Conservation (phyloP, 805 yeast species). For the Candida mattraensis region DNA sequence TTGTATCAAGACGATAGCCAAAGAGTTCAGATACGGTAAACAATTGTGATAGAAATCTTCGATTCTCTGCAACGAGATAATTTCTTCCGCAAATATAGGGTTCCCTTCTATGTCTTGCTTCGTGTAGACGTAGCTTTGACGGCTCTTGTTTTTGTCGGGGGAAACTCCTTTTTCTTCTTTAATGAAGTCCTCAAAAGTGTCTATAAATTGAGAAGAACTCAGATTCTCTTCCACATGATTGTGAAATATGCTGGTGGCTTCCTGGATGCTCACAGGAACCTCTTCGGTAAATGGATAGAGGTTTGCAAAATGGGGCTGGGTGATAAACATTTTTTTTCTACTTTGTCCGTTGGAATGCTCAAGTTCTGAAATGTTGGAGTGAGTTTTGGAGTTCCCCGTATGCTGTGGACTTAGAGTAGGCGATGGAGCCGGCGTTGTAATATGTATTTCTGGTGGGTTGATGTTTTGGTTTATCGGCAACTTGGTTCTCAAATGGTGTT, state of each 20-base stretch:
- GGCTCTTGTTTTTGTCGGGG: conserved; percentile 2
- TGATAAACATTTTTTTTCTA: conserved; percentile 33
- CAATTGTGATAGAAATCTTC: conserved; percentile 57
- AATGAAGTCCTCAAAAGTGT: conserved; percentile 69
- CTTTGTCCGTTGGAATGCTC: conserved; percentile 33
- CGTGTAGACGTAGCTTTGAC: conserved; percentile 19
- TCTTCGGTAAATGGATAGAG: conserved; percentile 31
- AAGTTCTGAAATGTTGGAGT: conserved; percentile 28
- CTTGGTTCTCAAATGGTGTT: conserved; percentile 32
- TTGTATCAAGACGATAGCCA: conserved; percentile 64
- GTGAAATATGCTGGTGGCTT: conserved; percentile 71
- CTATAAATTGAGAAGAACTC: conserved; percentile 68
- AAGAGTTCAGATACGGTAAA: conserved; percentile 57
- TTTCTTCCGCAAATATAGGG: conserved; percentile 38
- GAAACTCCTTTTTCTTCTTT: conserved; percentile 49
- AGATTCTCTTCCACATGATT: conserved; percentile 64
- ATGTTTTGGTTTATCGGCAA: conserved; percentile 35
- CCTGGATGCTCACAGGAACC: conserved; percentile 74
- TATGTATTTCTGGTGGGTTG: conserved; percentile 48
- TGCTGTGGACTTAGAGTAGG: conserved; percentile 61
- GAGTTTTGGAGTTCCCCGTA: conserved; percentile 29
- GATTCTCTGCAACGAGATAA: conserved; percentile 49
- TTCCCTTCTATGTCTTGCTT: conserved; percentile 32
- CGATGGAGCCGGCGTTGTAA: conserved; percentile 88
- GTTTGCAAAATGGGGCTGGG: conserved; percentile 35